Base-by-base conservation (phyloP, 2,329 filamentous ascomycete genomes). In the Curvularia sp. region DNA sequence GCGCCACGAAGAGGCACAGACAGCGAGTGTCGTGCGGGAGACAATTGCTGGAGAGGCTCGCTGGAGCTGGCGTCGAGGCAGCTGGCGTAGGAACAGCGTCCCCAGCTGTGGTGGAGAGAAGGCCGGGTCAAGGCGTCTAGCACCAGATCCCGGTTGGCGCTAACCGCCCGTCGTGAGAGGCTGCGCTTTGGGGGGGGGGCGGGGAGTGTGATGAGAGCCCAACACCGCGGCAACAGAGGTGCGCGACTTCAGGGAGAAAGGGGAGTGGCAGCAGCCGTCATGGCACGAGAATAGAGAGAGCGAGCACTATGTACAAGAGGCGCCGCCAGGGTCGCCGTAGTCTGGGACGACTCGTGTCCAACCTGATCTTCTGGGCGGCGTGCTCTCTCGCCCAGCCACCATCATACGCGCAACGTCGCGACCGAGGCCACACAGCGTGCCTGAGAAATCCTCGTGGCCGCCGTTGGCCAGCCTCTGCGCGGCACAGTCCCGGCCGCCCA, bases 131-230 rank as follows among this genome's bases (percentile, higher is more conserved):
- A 53, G 55, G 50, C 52, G 52, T 44, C 48, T 54, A 55, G 53
- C 55, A 62, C 39, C 55, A 61, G 38, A 63, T 63, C 61, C 61
- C 48, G 53, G 61, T 57, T 47, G 60, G 52, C 60, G 53, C 60
- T 62, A 62, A 35, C 47, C 52, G 38, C 24, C 49, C 54, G 42
- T 46, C 33, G 48, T 35, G 38, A 49, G 51, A 50, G 52, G 56
- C 56, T 51, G 28, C n/a, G 33, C 42, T 44, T 44, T n/a, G 39
- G 22, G 42, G 39, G 22, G 42, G 42, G 24, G 42, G 42, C 42
- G 22, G 24, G 42, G 22, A n/a, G 42, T 3, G 35, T 18, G 35
- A 38, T 7, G 35, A 31, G 30, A 31, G 30, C 30, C 35, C 15
- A 38, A 38, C 35, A 18, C 33, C 13, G 15, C 35, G 5, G 15